Evolutionary conservation across 495 filamentous ascomycete genomes (phyloP).

Genomic region (Penicillium antarcticum): DNA sequence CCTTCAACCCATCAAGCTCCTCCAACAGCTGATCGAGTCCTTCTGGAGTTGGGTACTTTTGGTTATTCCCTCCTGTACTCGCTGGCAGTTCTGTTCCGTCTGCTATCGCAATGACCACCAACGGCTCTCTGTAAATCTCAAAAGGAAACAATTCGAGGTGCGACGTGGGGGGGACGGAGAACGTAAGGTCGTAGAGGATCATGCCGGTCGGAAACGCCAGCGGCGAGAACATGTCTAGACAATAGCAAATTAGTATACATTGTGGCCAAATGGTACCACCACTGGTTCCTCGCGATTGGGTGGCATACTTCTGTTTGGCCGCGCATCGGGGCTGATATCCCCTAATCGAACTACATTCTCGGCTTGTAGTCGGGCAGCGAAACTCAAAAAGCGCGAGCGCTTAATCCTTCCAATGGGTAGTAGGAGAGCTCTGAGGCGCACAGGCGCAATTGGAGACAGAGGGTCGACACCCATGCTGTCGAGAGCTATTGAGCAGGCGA

Average conservation of each 20-base stretch:
- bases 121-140: conserved; percentile 76
- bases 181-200: conserved; percentile 86
- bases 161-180: conserved; percentile 70
- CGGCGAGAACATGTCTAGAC: conserved; percentile 88
- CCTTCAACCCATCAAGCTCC: conserved; percentile 53
- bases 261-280: neutral
- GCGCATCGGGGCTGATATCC: conserved; percentile 84
- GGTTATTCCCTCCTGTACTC: conserved; percentile 27
- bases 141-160: conserved; percentile 79
- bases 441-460: conserved; percentile 83
- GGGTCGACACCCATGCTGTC: conserved; percentile 79
- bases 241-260: conserved; percentile 25
- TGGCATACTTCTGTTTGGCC: conserved; percentile 80
- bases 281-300: neutral
- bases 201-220: conserved; percentile 85
- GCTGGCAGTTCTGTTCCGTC: conserved; percentile 60
- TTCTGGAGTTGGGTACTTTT: conserved; percentile 33
- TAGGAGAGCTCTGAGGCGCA: conserved; percentile 77
- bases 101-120: conserved; percentile 74
- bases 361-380: conserved; percentile 70
- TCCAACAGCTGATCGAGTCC: conserved; percentile 62
- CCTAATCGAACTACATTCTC: conserved; percentile 84
- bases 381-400: conserved; percentile 72
- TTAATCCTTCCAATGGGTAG: conserved; percentile 84
- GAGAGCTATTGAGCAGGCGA: conserved; percentile 25